These are phyloP conservation scores for Cornus kousa DNA, from an alignment of 148 eudicot species.

Conservation along the genomic window DNA sequence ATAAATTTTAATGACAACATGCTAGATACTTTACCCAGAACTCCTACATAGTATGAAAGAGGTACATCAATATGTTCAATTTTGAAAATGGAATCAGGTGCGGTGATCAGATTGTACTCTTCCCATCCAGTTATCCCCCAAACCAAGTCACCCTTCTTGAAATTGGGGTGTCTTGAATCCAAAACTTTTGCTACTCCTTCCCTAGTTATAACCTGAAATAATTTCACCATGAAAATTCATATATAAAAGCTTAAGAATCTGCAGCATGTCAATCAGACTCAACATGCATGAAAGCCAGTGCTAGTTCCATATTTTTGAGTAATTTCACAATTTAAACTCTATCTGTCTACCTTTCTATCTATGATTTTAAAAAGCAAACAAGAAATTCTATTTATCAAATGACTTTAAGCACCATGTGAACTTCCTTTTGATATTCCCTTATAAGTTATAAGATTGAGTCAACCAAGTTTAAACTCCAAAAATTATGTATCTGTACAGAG, in stretches of 20 bases:
- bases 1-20: neutral
- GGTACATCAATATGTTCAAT: constrained; percentile 44
- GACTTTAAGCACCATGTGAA: too few relatives aligned
- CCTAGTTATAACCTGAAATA: constrained; percentile 22
- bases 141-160: constrained; percentile 39
- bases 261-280: too few relatives aligned
- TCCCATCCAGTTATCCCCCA: constrained; percentile 45
- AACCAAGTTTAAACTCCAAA: too few relatives aligned
- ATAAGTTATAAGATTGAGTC: too few relatives aligned
- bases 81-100: constrained; percentile 26
- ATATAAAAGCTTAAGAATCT: neutral
- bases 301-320: too few relatives aligned
- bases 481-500: too few relatives aligned
- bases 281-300: too few relatives aligned
- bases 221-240: neutral
- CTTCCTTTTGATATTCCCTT: too few relatives aligned
- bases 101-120: constrained; percentile 32
- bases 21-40: constrained; percentile 25
- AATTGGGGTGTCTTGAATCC: constrained; percentile 32
- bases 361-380: too few relatives aligned
- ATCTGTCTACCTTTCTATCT: too few relatives aligned
- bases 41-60: constrained; percentile 38
- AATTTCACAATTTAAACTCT: too few relatives aligned
- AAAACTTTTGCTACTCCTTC: constrained; percentile 35
- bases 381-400: too few relatives aligned